Conservation (phyloP, 805 yeast genomes). For the Candida coleopterorum region DNA sequence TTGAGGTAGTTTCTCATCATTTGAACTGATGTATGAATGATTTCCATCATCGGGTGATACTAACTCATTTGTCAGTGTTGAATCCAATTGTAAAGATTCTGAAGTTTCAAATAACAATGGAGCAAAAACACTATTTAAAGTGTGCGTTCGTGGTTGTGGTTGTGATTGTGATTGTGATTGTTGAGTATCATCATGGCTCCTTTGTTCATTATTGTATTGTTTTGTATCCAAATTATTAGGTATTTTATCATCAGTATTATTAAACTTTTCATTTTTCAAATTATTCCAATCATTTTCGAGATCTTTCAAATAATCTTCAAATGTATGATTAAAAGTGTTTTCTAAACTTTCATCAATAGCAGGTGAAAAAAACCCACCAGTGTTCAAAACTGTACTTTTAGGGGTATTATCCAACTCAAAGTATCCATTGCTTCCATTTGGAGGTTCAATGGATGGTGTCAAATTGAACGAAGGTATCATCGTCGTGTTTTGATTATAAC, state of each 20-base stretch:
- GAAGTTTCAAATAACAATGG: conserved; percentile 1
- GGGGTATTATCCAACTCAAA: conserved; percentile 5
- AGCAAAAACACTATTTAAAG: conserved; percentile 2
- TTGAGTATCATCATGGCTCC: neutral
- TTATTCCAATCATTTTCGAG: neutral
- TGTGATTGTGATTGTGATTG: neutral
- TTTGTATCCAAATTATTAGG: neutral
- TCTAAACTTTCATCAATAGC: conserved; percentile 9
- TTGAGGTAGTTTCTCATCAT: neutral
- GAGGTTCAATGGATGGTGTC: conserved; percentile 32
- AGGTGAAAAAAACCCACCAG: conserved; percentile 12
- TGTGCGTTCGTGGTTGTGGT: neutral
- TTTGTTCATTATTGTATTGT: neutral
- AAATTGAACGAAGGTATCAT: conserved; percentile 12
- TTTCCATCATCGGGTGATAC: conserved; percentile 1
- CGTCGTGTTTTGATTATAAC: conserved; percentile 1
- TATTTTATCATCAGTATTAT: neutral
- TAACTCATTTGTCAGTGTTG: conserved; percentile 2
- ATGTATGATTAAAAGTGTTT: conserved; percentile 10
- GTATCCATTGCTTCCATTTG: conserved; percentile 13
- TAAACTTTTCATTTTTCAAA: neutral
- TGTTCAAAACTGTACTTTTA: neutral
- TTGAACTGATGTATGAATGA: neutral
- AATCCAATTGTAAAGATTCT: conserved; percentile 1
- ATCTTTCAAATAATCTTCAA: conserved; percentile 10